phyloP scores from a whole-genome alignment of 2,329 filamentous ascomycete species.

The Ophiobolus disseminans region DNA sequence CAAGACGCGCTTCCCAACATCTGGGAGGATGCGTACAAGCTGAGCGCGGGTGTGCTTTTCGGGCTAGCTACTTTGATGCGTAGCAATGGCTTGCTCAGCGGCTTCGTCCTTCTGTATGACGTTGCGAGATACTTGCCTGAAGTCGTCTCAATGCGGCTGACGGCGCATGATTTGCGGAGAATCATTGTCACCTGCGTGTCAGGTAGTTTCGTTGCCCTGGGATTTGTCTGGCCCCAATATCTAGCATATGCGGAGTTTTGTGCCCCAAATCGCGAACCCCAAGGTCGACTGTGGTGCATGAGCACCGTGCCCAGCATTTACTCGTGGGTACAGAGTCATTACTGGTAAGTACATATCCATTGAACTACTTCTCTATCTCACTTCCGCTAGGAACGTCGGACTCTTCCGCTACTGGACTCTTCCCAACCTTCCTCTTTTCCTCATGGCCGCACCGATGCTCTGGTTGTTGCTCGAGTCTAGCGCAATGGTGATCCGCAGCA shows the following conservation, averaged over 20 bases:
- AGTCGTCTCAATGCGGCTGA: slow-evolving; percentile 44
- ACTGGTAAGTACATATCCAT: slow-evolving; percentile 71
- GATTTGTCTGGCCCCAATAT: slow-evolving; percentile 74
- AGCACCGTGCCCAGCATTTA: slow-evolving; percentile 84
- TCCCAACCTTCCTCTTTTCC: slow-evolving; percentile 85
- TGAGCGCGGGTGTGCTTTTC: slow-evolving; percentile 73
- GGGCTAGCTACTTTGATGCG: slow-evolving; percentile 76
- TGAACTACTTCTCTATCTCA: slow-evolving; percentile 8
- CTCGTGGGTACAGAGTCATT: slow-evolving; percentile 83
- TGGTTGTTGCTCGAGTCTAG: slow-evolving; percentile 68
- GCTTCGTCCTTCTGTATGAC: slow-evolving; percentile 71
- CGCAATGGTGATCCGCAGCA: slow-evolving; percentile 50
- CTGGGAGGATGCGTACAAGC: slow-evolving; percentile 52
- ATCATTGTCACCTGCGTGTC: slow-evolving; percentile 68
- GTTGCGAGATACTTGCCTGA: slow-evolving; percentile 48
- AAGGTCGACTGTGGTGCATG: slow-evolving; percentile 74
- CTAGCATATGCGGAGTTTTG: slow-evolving; percentile 74
- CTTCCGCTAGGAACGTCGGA: slow-evolving; percentile 75
- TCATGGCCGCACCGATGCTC: slow-evolving; percentile 81
- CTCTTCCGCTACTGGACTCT: slow-evolving; percentile 90
- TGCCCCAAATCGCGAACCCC: slow-evolving; percentile 24
- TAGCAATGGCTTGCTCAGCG: slow-evolving; percentile 86
- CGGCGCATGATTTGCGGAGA: slow-evolving; percentile 55
- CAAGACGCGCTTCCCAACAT: slow-evolving; percentile 38
- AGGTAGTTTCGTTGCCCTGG: slow-evolving; percentile 71